Percentiles rank a stretch among this genome's conserved stretches.
Conservation (phyloP, 139 green algal species). For the Zygnema circumcarinatum region DNA sequence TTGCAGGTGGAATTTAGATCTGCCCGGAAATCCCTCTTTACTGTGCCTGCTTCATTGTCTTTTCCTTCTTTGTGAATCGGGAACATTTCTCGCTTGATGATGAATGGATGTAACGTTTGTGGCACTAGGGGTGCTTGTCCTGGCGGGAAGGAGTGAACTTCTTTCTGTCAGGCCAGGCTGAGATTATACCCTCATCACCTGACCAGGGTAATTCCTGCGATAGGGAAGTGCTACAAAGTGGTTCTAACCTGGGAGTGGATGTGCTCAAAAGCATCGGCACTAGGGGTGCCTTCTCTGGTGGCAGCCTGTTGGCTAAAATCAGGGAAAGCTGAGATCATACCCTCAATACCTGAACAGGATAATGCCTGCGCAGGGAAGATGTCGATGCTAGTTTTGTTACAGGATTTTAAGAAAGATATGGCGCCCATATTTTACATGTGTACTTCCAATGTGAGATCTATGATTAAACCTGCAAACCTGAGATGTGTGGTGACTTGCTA, state of each 20-base stretch:
- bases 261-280: neutral
- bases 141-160: neutral
- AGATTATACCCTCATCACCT: constrained; percentile 60
- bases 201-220: constrained; percentile 61
- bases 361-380: constrained; percentile 36
- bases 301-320: neutral
- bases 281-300: constrained; percentile 7
- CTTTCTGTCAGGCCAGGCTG: constrained; percentile 28
- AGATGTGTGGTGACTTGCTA: no score
- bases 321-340: constrained; percentile 34
- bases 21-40: no score
- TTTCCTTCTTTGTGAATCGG: no score
- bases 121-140: constrained; percentile 46
- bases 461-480: no score
- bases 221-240: constrained; percentile 47
- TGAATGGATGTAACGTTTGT: neutral
- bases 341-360: constrained; percentile 44
- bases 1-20: no score
- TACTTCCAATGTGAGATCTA: no score
- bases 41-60: no score
- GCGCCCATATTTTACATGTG: no score
- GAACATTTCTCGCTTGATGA: no score
- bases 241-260: neutral
- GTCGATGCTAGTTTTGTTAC: no score
- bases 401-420: no score